Evolutionary conservation across 2,329 filamentous ascomycete species (phyloP).

Genomic region (Cryphonectria naterciae): DNA sequence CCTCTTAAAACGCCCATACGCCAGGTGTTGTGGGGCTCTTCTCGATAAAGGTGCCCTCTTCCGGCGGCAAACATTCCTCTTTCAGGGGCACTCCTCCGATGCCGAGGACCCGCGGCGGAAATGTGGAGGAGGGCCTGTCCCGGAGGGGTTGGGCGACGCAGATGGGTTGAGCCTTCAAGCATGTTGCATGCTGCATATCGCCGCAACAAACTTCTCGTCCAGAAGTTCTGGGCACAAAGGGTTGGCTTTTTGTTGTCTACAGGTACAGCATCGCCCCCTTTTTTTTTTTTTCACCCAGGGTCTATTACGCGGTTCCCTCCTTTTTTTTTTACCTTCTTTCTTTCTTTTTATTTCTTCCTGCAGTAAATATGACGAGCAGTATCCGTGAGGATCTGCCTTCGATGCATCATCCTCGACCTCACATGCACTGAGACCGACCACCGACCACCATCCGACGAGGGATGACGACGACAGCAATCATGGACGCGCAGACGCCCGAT

Average conservation of each 20-base stretch:
- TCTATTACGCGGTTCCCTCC: background rate
- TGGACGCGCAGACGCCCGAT: background rate
- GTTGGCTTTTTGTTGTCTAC: background rate
- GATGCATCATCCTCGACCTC: background rate
- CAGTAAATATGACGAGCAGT: background rate
- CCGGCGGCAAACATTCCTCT: background rate
- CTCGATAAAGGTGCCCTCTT: background rate
- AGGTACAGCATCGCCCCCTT: background rate
- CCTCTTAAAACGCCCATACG: background rate
- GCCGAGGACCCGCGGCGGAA: background rate
- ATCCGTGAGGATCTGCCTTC: background rate
- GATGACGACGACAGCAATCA: background rate
- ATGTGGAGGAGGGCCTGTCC: background rate
- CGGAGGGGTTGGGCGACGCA: background rate
- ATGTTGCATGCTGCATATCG: background rate
- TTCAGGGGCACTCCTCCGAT: conserved; percentile 1
- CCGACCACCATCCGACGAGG: background rate
- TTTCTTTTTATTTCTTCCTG: background rate
- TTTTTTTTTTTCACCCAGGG: background rate
- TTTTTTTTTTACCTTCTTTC: background rate
- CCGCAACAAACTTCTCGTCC: background rate
- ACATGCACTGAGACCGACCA: background rate
- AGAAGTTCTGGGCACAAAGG: background rate
- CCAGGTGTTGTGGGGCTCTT: background rate
- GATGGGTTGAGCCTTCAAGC: background rate